Evolutionary conservation across 208 protist genomes (phyloP), one percentile per base, ranked within the genome.

Genomic region (Crithidia thermophila): DNA sequence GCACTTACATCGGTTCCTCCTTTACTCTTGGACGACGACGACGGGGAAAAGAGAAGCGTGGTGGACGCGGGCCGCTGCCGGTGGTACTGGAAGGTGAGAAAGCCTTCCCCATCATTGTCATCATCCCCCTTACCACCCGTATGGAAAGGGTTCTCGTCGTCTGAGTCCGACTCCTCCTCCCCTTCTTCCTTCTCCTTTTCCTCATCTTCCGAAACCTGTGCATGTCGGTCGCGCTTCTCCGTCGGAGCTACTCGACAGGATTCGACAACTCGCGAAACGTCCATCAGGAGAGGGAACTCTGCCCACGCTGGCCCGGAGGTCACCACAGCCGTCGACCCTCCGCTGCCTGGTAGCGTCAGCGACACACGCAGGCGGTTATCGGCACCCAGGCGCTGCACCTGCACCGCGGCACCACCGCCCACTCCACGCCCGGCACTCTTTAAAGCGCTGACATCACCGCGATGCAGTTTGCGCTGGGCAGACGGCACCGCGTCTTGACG

Each of bases 31-130:
- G n/a, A n/a, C 21, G 27, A 27, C 23, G 55, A 49, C 1, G 55
- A 37, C 20, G 5, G 8, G 3, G 55, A 4, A 10, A 0, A 8
- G 9, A 13, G 9, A 18, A 3, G 11, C n/a, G 7, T 27, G 4
- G 31, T 9, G 18, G 3, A 3, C 40, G 4, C 10, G 0, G 37
- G 50, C 27, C 30, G 7, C 42, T 23, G 52, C 2, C 60, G 68
- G 33, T 62, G 68, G 37, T 68, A 68, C 46, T 68, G 69, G 27
- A 75, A 75, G 16, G 69, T 69, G 7, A 75, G 46, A 18, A 75
- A 69, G 3, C 21, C 56, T 5, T 75, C 68, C 2, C 20, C n/a
- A 5, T 39, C 43, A 23, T 49, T 42, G 8, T 52, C 77, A n/a
- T n/a, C n/a, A n/a, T n/a, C n/a, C n/a, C n/a, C n/a, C n/a, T n/a